Evolutionary conservation across 345 rosid species (phyloP), one percentile per base, ranked within the genome.

Genomic region (Mallotus nudiflorus): DNA sequence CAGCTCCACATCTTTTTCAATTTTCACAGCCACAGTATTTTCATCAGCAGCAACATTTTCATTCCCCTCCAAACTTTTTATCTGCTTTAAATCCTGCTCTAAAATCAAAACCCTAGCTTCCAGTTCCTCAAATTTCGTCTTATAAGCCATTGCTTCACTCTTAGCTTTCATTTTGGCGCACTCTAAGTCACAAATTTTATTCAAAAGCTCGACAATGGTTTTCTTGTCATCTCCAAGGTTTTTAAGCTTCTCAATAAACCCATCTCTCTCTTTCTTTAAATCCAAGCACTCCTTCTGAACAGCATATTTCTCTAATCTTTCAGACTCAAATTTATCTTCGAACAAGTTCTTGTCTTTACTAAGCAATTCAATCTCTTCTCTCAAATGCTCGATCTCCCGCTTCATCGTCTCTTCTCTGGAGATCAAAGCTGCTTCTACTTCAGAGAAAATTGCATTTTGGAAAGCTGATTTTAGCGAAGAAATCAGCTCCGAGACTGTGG

Each of bases 61-160:
- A n/a, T n/a, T n/a, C n/a, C n/a, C 39, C 40, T 46, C 27, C 29
- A 33, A 33, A 33, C 37, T 33, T 12, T 42, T 42, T 12, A 42
- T 3, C 46, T 8, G 7, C 46, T 42, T 12, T 12, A 42, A 4
- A n/a, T 68, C 78, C 44, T 20, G 37, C 63, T 78, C 82, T 63
- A 83, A 11, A 18, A 13, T 10, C 31, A 33, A 61, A 54, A 80
- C 59, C 68, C 77, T 50, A 3, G 18, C 2, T 29, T 66, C 74
- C 59, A 83, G 22, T 6, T 68, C 77, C 61, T 37, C 39, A 24
- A 61, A 75, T 49, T 29, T 77, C 53, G 11, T 66, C 65, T 8
- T 67, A 68, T 46, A 63, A 22, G 33, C 27, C 40, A 75, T 64
- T 15, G 22, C 22, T n/a, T 73, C 76, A 0, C 14, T 22, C 56